Conservation (phyloP, 345 rosid genomes). For the Dimocarpus longan region DNA sequence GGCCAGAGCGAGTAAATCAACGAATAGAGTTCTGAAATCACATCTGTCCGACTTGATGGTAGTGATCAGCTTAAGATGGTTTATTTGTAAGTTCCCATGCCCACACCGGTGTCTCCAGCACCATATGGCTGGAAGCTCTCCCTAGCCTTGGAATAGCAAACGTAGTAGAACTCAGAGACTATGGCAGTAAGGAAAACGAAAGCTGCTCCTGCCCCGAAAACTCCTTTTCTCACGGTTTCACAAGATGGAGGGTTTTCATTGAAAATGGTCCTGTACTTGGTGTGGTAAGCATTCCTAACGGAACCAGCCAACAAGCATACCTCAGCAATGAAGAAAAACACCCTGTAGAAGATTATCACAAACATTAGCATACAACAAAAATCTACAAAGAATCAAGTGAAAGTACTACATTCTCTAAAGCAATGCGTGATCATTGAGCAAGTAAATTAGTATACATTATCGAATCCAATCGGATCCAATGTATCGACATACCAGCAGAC, state of each 20-base stretch:
- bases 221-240: constrained; percentile 82
- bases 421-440: neutral
- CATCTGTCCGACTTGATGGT: neutral
- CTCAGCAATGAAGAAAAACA: constrained; percentile 83
- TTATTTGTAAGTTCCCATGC: constrained; percentile 67
- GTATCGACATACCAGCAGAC: constrained; percentile 65
- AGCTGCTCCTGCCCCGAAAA: constrained; percentile 91
- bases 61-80: neutral
- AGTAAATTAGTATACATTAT: neutral
- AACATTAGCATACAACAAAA: neutral
- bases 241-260: constrained; percentile 69
- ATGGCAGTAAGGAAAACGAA: constrained; percentile 72
- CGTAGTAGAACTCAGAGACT: constrained; percentile 76
- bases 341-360: constrained; percentile 44
- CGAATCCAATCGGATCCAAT: neutral
- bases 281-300: constrained; percentile 85
- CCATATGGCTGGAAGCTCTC: constrained; percentile 57
- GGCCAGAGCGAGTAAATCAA: constrained; percentile 10
- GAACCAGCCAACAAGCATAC: constrained; percentile 84
- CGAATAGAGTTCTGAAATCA: constrained; percentile 10
- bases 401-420: neutral
- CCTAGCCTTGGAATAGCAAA: constrained; percentile 68
- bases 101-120: constrained; percentile 44
- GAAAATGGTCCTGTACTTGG: constrained; percentile 74
- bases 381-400: neutral